Conservation (phyloP, 257 asterid genomes). For the Lithospermum erythrorhizon region DNA sequence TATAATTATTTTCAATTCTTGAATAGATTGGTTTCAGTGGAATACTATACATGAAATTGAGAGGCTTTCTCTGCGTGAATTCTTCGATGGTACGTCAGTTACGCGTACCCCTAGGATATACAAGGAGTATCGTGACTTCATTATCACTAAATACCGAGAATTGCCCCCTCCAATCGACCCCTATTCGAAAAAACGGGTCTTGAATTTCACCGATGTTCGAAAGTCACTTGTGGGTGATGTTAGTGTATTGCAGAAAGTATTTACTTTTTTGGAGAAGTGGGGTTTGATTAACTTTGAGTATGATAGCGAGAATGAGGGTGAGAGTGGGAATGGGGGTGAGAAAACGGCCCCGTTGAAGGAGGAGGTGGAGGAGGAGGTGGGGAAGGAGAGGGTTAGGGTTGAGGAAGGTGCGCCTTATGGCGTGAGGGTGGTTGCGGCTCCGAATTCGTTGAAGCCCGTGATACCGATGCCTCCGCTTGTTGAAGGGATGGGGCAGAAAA, state of each 20-base stretch:
- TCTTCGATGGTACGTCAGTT: conserved; percentile 66
- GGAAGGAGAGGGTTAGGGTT: conserved; percentile 58
- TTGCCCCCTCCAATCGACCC: conserved; percentile 27
- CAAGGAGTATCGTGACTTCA: conserved; percentile 80
- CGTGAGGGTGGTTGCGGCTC: conserved; percentile 82
- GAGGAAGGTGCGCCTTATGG: conserved; percentile 96
- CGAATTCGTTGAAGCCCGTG: conserved; percentile 71
- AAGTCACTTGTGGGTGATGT: conserved; percentile 86
- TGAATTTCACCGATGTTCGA: conserved; percentile 64
- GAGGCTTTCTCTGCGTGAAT: conserved; percentile 57
- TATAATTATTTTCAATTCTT: conserved; percentile 1
- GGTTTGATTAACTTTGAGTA: conserved; percentile 58
- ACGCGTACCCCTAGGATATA: conserved; percentile 73
- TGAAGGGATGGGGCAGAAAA: conserved; percentile 37
- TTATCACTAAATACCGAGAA: conserved; percentile 68
- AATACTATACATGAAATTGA: conserved; percentile 73
- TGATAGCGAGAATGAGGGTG: no score
- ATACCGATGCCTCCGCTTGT: conserved; percentile 33
- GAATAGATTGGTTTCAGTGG: conserved; percentile 88
- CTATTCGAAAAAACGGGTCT: conserved; percentile 12
- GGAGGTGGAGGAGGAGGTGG: conserved; percentile 44
- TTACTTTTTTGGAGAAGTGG: conserved; percentile 79
- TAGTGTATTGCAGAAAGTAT: conserved; percentile 62
- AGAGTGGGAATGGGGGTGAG: no score
- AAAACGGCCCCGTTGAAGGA: neutral